A percentile compares a stretch with the other conserved stretches of the same genome.
These are phyloP conservation scores for Inonotus obliquus DNA, from an alignment of 1,284 basidiomycete species.

Conservation along the genomic window DNA sequence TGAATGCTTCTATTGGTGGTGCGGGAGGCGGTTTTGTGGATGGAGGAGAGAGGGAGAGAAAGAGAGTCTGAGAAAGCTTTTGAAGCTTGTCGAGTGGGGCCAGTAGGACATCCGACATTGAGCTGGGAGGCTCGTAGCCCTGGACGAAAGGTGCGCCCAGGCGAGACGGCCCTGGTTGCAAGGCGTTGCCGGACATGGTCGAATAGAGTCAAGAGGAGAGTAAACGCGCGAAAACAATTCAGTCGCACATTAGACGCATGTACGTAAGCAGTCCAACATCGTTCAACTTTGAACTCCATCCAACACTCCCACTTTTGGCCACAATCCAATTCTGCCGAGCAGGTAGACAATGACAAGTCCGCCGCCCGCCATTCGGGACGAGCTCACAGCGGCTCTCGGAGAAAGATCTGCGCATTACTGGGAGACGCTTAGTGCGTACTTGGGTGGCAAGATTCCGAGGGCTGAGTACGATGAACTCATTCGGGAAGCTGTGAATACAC, in stretches of 20 bases:
- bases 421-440: conserved; percentile 55
- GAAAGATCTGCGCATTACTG: conserved; percentile 59
- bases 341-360: conserved; percentile 46
- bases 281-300: background rate
- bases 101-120: conserved; percentile 49
- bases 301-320: background rate
- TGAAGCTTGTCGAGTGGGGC: conserved; percentile 59
- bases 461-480: conserved; percentile 71
- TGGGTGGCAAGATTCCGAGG: conserved; percentile 63
- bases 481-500: conserved; percentile 56
- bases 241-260: background rate
- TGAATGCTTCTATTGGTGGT: conserved; percentile 57
- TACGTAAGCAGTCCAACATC: background rate
- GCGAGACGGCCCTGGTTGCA: conserved; percentile 1
- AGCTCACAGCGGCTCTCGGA: conserved; percentile 59
- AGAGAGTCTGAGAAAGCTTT: conserved; percentile 60
- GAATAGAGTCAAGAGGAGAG: background rate
- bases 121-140: conserved; percentile 29
- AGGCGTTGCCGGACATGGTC: background rate
- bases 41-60: conserved; percentile 63
- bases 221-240: background rate
- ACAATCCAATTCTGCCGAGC: background rate
- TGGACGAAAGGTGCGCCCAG: background rate
- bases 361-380: conserved; percentile 25
- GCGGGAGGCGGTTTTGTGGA: conserved; percentile 56